Conservation (phyloP, 1,139 yeast species). For the Pichia sp. region DNA sequence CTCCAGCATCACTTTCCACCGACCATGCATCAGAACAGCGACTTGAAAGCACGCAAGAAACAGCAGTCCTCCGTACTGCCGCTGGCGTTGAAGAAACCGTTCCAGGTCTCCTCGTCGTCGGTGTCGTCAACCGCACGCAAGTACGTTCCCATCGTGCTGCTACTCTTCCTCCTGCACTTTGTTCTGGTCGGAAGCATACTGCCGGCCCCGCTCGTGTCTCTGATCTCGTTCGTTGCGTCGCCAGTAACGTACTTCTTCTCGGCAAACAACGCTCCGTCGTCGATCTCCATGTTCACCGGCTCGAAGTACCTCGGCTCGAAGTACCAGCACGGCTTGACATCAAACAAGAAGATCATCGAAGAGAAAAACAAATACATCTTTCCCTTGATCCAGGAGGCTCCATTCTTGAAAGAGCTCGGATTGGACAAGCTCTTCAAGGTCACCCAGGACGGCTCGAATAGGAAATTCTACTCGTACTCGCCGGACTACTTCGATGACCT, state of each 20-base stretch:
- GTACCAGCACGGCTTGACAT: constrained; percentile 12
- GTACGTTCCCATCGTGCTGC: constrained; percentile 8
- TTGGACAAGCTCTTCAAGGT: constrained; percentile 45
- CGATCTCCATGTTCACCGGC: constrained; percentile 11
- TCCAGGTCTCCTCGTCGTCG: background rate
- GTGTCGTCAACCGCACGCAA: constrained; percentile 2
- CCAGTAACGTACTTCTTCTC: constrained; percentile 4
- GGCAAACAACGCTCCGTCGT: constrained; percentile 4
- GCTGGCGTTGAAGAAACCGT: constrained; percentile 1
- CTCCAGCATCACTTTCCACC: background rate
- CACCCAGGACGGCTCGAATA: constrained; percentile 33
- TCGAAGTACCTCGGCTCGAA: constrained; percentile 10
- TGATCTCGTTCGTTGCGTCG: constrained; percentile 1
- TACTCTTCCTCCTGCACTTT: constrained; percentile 9
- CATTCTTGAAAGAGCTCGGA: constrained; percentile 52
- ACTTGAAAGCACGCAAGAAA: constrained; percentile 8
- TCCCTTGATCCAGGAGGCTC: constrained; percentile 66
- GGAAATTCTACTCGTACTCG: constrained; percentile 45
- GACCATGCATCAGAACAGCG: constrained; percentile 1
- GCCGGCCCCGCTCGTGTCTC: constrained; percentile 3
- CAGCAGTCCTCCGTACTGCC: constrained; percentile 7
- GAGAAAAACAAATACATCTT: constrained; percentile 53
- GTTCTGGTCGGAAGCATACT: constrained; percentile 9
- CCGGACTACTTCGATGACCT: constrained; percentile 17
- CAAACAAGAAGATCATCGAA: constrained; percentile 36